These are phyloP conservation scores for Strigomonas culicis DNA, from an alignment of 208 protist genomes.

Conservation along the genomic window DNA sequence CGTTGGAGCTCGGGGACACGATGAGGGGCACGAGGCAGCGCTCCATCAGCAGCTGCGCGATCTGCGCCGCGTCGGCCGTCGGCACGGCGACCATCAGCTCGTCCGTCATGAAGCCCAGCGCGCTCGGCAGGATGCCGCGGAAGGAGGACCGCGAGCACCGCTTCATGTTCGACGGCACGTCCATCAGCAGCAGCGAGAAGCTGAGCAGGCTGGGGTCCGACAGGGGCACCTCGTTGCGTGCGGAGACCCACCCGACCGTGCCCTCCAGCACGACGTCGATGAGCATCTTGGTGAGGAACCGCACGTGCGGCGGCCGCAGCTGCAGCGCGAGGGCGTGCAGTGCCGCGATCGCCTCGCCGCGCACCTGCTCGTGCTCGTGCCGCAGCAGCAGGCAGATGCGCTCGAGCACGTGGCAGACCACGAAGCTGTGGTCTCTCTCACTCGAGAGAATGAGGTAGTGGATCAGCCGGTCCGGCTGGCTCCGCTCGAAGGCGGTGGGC, in stretches of 20 bases:
- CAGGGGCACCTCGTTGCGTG: slow-evolving; percentile 29
- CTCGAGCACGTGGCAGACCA: slow-evolving; percentile 43
- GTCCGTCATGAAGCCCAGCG: slow-evolving; percentile 50
- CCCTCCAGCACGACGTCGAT: slow-evolving; percentile 57
- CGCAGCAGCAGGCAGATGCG: slow-evolving; percentile 58
- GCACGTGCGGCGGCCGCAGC: slow-evolving; percentile 36
- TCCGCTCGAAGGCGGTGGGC: not conserved
- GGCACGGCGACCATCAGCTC: slow-evolving; percentile 52
- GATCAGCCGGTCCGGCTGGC: slow-evolving; percentile 22
- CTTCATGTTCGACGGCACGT: slow-evolving; percentile 52
- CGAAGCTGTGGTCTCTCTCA: slow-evolving; percentile 18
- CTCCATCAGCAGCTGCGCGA: slow-evolving; percentile 45
- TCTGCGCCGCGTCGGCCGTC: slow-evolving; percentile 17
- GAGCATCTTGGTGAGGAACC: slow-evolving; percentile 44
- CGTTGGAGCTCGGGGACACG: slow-evolving; percentile 32
- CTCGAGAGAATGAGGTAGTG: slow-evolving; percentile 28
- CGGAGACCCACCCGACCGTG: slow-evolving; percentile 29
- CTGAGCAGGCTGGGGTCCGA: slow-evolving; percentile 32
- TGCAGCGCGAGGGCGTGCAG: slow-evolving; percentile 69
- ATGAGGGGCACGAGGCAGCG: slow-evolving; percentile 70
- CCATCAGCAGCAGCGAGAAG: slow-evolving; percentile 50
- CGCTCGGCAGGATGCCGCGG: slow-evolving; percentile 48
- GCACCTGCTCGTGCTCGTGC: slow-evolving; percentile 60
- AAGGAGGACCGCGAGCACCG: slow-evolving; percentile 71
- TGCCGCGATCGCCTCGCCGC: slow-evolving; percentile 56